Evolutionary conservation across 2,329 filamentous ascomycete species (phyloP), one percentile per base, ranked within the genome.

Genomic region (Parascedosporium putredinis): DNA sequence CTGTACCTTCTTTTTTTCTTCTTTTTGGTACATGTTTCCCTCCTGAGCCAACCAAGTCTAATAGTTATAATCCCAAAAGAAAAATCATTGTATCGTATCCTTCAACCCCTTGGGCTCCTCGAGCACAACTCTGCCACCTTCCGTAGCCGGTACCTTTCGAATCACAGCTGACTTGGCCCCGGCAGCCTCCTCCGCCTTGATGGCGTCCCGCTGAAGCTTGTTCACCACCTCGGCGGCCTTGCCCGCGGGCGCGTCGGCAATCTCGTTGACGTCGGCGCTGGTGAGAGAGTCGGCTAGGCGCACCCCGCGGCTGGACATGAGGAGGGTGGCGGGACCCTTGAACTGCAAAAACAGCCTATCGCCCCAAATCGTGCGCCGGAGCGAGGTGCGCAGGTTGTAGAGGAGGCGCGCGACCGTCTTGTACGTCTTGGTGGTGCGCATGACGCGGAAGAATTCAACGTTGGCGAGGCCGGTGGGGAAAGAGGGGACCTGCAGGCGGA

Each of bases 281-380:
- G 83, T 87, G 55, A 98, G 71, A 2, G 86, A 78, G 55, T 98
- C 91, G 49, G 79, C 81, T 40, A 95, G 70, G 14, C 85, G 76
- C 20, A 87, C 79, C 12, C 83, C 89, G n/a, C 91, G 81, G 48
- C 88, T 94, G 55, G 95, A 94, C 59, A 98, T 72, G 40, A 97
- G 74, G 45, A 98, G 78, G 2, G 86, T 96, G 5, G 79, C 79
- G 2, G 93, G 93, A 0, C 93, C 93, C 51, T 83, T 78, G 63
- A 98, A 96, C 60, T 87, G 86, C 27, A 98, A 71, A 67, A 97
- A 97, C 23, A 97, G 73, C 67, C 91, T 72, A 63, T 98, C 93
- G 20, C 93, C 93, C 88, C 89, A 97, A 51, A 98, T 86, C 1
- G 87, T 87, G 59, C 86, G 79, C 53, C 90, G 78, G 38, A 84